A percentile compares a stretch with the other conserved stretches of the same genome.
phyloP scores from a whole-genome alignment of 2,329 filamentous ascomycete genomes.

The Albifimbria verrucaria region DNA sequence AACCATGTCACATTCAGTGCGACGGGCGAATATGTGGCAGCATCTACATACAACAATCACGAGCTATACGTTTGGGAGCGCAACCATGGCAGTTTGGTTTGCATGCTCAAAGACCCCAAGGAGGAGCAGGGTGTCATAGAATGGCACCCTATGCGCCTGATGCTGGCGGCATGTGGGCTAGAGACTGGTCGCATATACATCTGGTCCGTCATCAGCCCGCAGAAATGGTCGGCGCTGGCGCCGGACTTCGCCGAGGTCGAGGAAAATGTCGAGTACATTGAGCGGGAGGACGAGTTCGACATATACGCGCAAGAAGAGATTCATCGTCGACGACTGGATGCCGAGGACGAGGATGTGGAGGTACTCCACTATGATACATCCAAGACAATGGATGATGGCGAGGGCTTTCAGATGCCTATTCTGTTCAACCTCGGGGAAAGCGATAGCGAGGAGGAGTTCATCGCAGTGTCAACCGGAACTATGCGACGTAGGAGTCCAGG shows the following conservation, averaged over 20 bases:
- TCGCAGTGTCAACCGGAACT: slow-evolving; percentile 69
- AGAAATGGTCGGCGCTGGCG: slow-evolving; percentile 94
- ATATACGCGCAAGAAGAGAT: slow-evolving; percentile 95
- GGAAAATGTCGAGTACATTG: slow-evolving; percentile 95
- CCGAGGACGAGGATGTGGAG: slow-evolving; percentile 91
- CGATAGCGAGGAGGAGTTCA: slow-evolving; percentile 89
- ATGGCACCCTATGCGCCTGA: slow-evolving; percentile 87
- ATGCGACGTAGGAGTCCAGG: slow-evolving; percentile 84
- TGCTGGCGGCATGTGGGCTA: slow-evolving; percentile 86
- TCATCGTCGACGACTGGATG: slow-evolving; percentile 82
- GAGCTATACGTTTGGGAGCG: slow-evolving; percentile 99
- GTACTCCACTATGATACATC: slow-evolving; percentile 73
- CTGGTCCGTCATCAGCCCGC: slow-evolving; percentile 92
- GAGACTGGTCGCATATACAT: slow-evolving; percentile 93
- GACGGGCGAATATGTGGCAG: slow-evolving; percentile 92
- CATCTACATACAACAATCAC: slow-evolving; percentile 96
- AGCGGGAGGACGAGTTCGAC: slow-evolving; percentile 96
- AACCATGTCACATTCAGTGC: slow-evolving; percentile 96
- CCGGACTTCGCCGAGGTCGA: slow-evolving; percentile 97
- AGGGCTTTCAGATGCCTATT: slow-evolving; percentile 85
- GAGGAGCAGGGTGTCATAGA: slow-evolving; percentile 96
- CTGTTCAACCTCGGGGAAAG: slow-evolving; percentile 90
- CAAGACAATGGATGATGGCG: slow-evolving; percentile 57
- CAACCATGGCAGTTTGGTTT: slow-evolving; percentile 86
- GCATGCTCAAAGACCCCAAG: slow-evolving; percentile 94